Conservation (phyloP, 371 early-diverging fungal genomes). For the Mucor irregularis region DNA sequence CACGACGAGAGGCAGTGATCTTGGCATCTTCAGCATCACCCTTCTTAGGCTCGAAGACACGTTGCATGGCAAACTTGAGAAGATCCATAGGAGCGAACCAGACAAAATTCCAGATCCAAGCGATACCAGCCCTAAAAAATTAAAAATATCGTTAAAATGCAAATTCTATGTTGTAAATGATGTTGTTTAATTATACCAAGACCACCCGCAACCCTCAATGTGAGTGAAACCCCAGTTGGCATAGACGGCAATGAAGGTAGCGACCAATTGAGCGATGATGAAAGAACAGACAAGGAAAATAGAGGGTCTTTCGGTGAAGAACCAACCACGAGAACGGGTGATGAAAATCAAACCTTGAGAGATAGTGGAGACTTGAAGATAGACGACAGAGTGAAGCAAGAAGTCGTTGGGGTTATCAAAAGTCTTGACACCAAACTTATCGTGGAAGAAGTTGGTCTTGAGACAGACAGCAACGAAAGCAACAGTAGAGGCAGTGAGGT, state of each 20-base stretch:
- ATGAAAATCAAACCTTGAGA: slow-evolving; percentile 62
- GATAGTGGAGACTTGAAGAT: slow-evolving; percentile 59
- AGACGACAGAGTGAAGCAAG: slow-evolving; percentile 53
- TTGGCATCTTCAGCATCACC: slow-evolving; percentile 8
- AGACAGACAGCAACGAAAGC: slow-evolving; percentile 45
- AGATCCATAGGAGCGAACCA: slow-evolving; percentile 74
- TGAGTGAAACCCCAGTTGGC: slow-evolving; percentile 63
- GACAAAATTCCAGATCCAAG: slow-evolving; percentile 75
- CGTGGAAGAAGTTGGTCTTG: slow-evolving; percentile 47
- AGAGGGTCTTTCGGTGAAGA: slow-evolving; percentile 57
- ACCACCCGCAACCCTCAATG: slow-evolving; percentile 38
- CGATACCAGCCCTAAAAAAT: slow-evolving; percentile 48
- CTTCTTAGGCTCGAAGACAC: slow-evolving; percentile 45
- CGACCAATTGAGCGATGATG: slow-evolving; percentile 55
- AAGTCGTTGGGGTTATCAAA: slow-evolving; percentile 41
- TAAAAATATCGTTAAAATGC: not conserved
- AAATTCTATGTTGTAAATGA: too few relatives aligned
- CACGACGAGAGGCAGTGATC: slow-evolving; percentile 21
- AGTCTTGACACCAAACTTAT: slow-evolving; percentile 36
- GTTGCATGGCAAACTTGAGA: slow-evolving; percentile 68
- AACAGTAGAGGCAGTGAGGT: slow-evolving; percentile 57
- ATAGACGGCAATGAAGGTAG: slow-evolving; percentile 60
- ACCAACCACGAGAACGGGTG: slow-evolving; percentile 58
- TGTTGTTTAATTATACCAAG: not conserved
- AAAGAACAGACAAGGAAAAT: slow-evolving; percentile 47